phyloP scores from a whole-genome alignment of 371 early-diverging fungal genomes.

The Nematocida sp. region DNA sequence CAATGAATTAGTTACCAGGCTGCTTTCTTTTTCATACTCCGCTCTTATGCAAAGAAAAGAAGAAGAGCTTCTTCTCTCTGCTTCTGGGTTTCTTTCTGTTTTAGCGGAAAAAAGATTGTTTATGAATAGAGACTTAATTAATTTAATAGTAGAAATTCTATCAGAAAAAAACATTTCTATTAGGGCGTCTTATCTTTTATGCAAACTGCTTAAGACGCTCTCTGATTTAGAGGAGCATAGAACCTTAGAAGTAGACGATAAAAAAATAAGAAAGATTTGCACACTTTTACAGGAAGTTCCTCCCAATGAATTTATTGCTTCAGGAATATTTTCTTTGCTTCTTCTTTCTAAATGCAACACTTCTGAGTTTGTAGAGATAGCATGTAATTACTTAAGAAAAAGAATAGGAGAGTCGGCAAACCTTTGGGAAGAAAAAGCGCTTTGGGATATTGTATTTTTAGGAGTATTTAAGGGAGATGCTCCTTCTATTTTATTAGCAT shows the following conservation, averaged over 20 bases:
- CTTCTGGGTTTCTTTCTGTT: not conserved
- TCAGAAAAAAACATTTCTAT: not conserved
- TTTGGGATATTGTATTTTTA: slow-evolving; percentile 21
- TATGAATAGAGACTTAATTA: not conserved
- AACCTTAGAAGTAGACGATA: too few species aligned
- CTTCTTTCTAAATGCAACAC: not conserved
- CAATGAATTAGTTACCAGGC: too few species aligned
- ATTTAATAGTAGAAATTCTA: not conserved
- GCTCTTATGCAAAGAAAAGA: too few species aligned
- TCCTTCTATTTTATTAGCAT: not conserved
- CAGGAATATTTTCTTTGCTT: not conserved
- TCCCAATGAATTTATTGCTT: slow-evolving; percentile 24
- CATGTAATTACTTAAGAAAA: not conserved
- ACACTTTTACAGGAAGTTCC: not conserved
- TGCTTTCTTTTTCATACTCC: too few species aligned
- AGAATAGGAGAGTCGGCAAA: not conserved
- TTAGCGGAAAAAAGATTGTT: not conserved
- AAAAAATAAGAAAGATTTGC: too few species aligned
- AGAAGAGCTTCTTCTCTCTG: not conserved
- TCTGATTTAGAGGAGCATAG: too few species aligned
- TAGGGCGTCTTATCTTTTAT: too few species aligned
- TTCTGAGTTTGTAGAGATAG: not conserved
- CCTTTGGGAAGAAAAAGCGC: slow-evolving; percentile 5
- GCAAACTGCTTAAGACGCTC: too few species aligned
- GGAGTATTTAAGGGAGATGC: not conserved